Evolutionary conservation across 208 protist species (phyloP), one percentile per base, ranked within the genome.

Genomic region (Wallacemonas sp.): DNA sequence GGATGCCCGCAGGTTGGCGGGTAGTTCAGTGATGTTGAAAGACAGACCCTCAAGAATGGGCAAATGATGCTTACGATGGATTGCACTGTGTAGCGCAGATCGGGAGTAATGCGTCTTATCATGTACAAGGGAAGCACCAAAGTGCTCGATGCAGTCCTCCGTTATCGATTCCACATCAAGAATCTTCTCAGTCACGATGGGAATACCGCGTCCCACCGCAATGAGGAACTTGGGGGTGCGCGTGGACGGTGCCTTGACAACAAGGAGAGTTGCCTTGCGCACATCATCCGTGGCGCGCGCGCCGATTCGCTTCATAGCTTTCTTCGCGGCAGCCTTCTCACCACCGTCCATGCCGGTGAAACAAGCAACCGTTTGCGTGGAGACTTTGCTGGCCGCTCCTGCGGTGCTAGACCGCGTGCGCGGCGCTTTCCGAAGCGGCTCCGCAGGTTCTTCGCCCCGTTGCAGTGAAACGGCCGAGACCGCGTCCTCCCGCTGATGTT

Each of bases 161-260:
- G 56, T 61, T 1, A 72, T 17, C 15, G 72, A 44, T 1, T 55
- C 68, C 17, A 33, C 46, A 8, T 81, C 55, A 19, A 85, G 49
- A 47, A 91, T 79, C 39, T 73, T 72, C 15, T 79, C 69, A 8
- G 62, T 76, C 15, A 73, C 84, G n/a, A 96, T 69, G 15, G 87
- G 88, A 66, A 93, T 87, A 33, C 86, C 86, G 8, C 79, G 73
- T 0, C 74, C 87, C 2, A 92, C 86, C 0, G 91, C 87, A 42
- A 93, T 87, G 39, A 96, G 77, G 55, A 96, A 82, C 67, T 96
- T 96, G 0, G 91, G 91, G 11, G 91, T 96, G 1, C 91, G 83
- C 28, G 76, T 59, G 2, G 80, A 69, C 1, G 91, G 88, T n/a
- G 44, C 39, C 11, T 61, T 58, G 2, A 94, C 86, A 19, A 96